phyloP scores from a whole-genome alignment of 202 grass and related monocot species.

The Alloteropsis angusta region DNA sequence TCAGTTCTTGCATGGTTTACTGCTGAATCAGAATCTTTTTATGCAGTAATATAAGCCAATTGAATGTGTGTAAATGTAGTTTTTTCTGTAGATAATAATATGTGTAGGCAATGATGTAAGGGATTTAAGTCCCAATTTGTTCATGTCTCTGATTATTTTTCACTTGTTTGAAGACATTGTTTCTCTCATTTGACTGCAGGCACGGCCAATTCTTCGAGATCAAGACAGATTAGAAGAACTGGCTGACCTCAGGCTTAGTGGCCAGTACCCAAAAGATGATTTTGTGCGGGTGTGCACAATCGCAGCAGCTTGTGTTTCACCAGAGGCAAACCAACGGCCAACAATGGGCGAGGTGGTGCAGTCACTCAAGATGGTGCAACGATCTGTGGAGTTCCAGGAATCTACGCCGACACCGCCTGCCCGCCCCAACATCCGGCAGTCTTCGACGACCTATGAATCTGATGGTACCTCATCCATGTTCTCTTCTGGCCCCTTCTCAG shows the following conservation, averaged over 20 bases:
- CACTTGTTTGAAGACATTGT: background rate
- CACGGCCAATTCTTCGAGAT: constrained; percentile 82
- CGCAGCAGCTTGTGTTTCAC: constrained; percentile 89
- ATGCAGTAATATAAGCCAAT: background rate
- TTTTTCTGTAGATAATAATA: background rate
- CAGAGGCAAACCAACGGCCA: constrained; percentile 84
- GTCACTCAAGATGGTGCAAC: constrained; percentile 98
- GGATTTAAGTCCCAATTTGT: background rate
- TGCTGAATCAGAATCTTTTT: background rate
- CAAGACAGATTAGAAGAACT: constrained; percentile 80
- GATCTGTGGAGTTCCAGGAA: constrained; percentile 63
- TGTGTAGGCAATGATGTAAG: background rate
- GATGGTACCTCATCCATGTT: constrained; percentile 98
- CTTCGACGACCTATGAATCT: constrained; percentile 64
- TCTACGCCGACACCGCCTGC: constrained; percentile 45
- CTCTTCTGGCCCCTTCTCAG: constrained; percentile 93
- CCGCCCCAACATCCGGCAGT: constrained; percentile 42
- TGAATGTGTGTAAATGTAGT: background rate
- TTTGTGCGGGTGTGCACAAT: constrained; percentile 92
- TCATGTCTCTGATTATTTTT: background rate
- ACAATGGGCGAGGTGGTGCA: constrained; percentile 99
- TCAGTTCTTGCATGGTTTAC: background rate
- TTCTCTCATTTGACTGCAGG: constrained; percentile 33
- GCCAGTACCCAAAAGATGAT: constrained; percentile 82
- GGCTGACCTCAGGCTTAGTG: constrained; percentile 57